Conservation (phyloP, 768 basidiomycete genomes). For the Leccinum subtestaceum region DNA sequence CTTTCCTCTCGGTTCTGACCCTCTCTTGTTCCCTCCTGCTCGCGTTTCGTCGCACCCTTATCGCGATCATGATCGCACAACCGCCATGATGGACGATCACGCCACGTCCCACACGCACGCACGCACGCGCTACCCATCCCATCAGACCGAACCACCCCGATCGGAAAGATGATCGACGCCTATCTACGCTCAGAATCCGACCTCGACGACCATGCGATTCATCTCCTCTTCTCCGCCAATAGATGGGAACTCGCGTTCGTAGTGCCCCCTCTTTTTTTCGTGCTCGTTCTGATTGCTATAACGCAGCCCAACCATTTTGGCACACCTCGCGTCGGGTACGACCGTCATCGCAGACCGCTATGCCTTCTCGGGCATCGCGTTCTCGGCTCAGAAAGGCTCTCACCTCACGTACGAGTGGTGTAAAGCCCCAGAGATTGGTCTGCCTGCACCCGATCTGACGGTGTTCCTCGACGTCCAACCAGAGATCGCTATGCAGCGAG, state of each 20-base stretch:
- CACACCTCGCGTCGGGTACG: constrained; percentile 58
- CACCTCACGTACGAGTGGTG: constrained; percentile 71
- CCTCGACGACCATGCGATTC: constrained; percentile 87
- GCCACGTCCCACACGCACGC: background rate
- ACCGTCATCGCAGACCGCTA: constrained; percentile 89
- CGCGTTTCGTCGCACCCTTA: background rate
- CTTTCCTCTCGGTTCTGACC: background rate
- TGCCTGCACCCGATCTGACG: constrained; percentile 87
- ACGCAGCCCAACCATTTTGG: constrained; percentile 57
- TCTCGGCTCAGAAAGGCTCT: constrained; percentile 57
- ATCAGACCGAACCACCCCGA: constrained; percentile 85
- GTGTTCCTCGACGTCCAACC: constrained; percentile 84
- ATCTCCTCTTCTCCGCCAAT: constrained; percentile 95
- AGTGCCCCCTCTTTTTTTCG: background rate
- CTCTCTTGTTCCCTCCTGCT: background rate
- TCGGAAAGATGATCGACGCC: constrained; percentile 89
- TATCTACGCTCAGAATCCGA: constrained; percentile 85
- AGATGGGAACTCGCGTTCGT: constrained; percentile 91
- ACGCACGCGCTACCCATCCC: background rate
- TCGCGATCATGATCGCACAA: background rate
- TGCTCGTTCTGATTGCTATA: background rate
- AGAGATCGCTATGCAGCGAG: constrained; percentile 61
- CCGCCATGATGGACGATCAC: background rate
- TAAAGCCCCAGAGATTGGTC: constrained; percentile 75
- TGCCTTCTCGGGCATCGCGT: constrained; percentile 94